Base-by-base conservation (phyloP, 495 filamentous ascomycete genomes). In the Pseudotulostoma volvatum region DNA sequence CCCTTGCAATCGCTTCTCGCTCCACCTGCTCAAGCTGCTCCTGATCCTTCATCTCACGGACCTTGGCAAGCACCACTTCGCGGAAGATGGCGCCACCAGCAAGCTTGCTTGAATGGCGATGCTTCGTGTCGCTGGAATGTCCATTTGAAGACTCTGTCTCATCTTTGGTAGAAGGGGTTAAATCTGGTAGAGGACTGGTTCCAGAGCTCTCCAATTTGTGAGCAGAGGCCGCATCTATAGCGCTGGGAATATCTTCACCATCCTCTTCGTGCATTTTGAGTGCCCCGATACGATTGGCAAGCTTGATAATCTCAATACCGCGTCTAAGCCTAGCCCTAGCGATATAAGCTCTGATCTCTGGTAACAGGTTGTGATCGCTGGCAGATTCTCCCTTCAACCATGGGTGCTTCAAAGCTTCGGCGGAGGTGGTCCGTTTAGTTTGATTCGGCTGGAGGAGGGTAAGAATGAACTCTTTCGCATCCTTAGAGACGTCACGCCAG, bases 261-360 rank as follows among this genome's bases (percentile, higher is more conserved):
- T 92, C 85, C 33, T 93, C 85, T 48, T 93, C 90, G 57, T 90
- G 81, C 71, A 94, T 86, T 65, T 84, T 93, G 60, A 99, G 78
- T 13, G 84, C 74, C 54, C 94, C 88, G 63, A 99, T 99, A 45
- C 92, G 84, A 65, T 96, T 96, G 44, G 84, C 76, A 20, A 99
- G 73, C 60, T 93, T 94, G 64, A 96, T 84, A 55, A 93, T 77
- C 60, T 96, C 88, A 62, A 99, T 93, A 50, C 90, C 90, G 41
- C 88, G 81, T 45, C 79, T 76, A 36, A 99, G 78, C 37, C 86
- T 83, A 16, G 87, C 81, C 49, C 82, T 81, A 37, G 90, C 81
- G 51, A 92, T 84, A 66, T 90, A 93, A 20, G 90, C 80, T 55
- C 79, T 81, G 70, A 99, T 92, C 57, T 96, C 92, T 41, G 90